These are phyloP conservation scores for Russula olivacea DNA, from an alignment of 768 basidiomycete species.

Conservation along the genomic window DNA sequence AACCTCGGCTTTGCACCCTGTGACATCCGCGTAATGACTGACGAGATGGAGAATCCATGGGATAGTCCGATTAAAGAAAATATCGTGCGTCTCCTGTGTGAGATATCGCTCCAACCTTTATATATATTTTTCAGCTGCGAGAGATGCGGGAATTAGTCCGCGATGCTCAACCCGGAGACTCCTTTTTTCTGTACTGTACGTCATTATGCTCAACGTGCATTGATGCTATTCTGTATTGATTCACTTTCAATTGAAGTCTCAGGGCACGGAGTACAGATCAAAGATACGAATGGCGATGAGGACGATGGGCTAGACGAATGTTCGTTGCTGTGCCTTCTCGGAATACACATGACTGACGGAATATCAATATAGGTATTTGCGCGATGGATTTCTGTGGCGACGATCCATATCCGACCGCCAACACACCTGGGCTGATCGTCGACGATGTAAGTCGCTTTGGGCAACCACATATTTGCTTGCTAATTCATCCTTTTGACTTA, in stretches of 20 bases:
- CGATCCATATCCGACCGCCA: neutral
- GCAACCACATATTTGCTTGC: neutral
- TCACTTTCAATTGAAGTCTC: neutral
- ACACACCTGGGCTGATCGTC: conserved; percentile 3
- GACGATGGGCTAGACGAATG: neutral
- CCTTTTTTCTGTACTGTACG: conserved; percentile 6
- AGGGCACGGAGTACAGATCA: neutral
- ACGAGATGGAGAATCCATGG: neutral
- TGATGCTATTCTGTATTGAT: neutral
- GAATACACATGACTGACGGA: neutral
- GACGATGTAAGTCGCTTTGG: neutral
- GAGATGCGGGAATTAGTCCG: neutral
- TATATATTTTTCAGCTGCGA: neutral
- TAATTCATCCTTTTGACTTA: neutral
- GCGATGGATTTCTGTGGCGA: neutral
- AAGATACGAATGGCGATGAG: conserved; percentile 1
- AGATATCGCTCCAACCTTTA: neutral
- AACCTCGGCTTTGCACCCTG: neutral
- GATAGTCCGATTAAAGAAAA: neutral
- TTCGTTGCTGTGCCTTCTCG: neutral
- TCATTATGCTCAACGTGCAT: neutral
- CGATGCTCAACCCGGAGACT: neutral
- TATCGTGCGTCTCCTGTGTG: neutral
- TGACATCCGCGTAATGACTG: neutral
- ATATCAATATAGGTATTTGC: conserved; percentile 1